phyloP scores from a whole-genome alignment of 2,329 filamentous ascomycete species.

The Fusarium sp. region DNA sequence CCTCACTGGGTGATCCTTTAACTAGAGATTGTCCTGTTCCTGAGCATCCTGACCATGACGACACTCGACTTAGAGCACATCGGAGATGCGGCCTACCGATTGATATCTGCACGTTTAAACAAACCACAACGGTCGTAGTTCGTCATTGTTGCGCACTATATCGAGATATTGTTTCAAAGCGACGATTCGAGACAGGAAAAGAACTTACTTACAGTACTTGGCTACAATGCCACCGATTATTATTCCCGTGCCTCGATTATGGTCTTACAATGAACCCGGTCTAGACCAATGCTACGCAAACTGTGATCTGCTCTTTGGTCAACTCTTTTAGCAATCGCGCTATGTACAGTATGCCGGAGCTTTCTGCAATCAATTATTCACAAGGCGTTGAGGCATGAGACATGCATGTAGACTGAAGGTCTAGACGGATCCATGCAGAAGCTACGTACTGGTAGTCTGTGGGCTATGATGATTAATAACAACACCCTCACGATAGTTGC shows the following conservation, averaged over 20 bases:
- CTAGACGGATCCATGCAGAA: neutral
- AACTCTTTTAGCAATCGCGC: constrained; percentile 3
- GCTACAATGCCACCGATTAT: too few species aligned
- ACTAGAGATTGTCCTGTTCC: too few species aligned
- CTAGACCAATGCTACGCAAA: neutral
- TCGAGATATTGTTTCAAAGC: too few species aligned
- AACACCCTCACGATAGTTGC: neutral
- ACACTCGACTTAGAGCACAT: too few species aligned
- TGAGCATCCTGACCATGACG: too few species aligned
- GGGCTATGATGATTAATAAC: neutral
- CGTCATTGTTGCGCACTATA: too few species aligned
- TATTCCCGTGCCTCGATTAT: too few species aligned
- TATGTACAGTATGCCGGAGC: neutral
- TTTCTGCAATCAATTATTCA: constrained; percentile 9
- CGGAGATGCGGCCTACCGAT: too few species aligned
- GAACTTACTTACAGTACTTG: neutral
- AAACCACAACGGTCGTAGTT: too few species aligned
- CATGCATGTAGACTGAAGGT: neutral
- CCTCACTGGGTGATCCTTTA: neutral
- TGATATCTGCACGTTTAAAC: too few species aligned
- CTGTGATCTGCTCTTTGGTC: constrained; percentile 6
- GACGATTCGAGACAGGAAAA: neutral
- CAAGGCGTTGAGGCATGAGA: neutral
- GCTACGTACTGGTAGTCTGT: too few species aligned
- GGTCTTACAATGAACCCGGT: neutral